Percentiles rank a stretch among this genome's conserved stretches.
Conservation (phyloP, 2,329 filamentous ascomycete genomes). For the Elsinoe fawcettii region DNA sequence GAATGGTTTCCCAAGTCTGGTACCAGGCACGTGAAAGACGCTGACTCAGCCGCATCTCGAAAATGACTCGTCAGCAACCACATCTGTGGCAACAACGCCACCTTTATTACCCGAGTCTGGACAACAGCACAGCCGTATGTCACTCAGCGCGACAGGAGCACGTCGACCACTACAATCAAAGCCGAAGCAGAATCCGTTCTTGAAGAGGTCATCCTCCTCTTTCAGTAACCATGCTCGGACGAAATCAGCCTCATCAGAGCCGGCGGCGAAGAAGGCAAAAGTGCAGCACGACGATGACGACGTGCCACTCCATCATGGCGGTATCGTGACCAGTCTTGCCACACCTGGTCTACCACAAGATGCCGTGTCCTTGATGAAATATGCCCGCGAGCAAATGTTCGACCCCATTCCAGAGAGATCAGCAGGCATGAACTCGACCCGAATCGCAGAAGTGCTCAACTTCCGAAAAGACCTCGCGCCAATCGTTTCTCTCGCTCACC, state of each 20-base stretch:
- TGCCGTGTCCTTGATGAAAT: constrained; percentile 42
- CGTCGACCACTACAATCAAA: constrained; percentile 18
- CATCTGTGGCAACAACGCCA: not conserved
- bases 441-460: constrained; percentile 56
- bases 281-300: constrained; percentile 21
- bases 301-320: constrained; percentile 53
- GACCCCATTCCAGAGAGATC: constrained; percentile 50
- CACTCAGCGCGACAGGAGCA: constrained; percentile 19
- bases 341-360: constrained; percentile 58
- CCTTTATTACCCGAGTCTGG: not conserved
- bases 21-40: not conserved
- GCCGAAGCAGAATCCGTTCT: constrained; percentile 19
- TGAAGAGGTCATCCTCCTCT: constrained; percentile 26
- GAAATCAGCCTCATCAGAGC: constrained; percentile 24
- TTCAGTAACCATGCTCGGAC: constrained; percentile 30
- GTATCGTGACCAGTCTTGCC: constrained; percentile 48
- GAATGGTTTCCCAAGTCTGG: not conserved
- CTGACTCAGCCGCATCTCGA: not conserved
- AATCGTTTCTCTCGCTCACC: constrained; percentile 57
- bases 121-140: constrained; percentile 15
- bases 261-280: constrained; percentile 13
- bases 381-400: constrained; percentile 58
- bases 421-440: constrained; percentile 56
- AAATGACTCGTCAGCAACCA: not conserved
- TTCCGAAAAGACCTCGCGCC: constrained; percentile 54